Evolutionary conservation across 2,329 filamentous ascomycete species (phyloP), one percentile per base, ranked within the genome.

Genomic region (Trichoderma asperellum): DNA sequence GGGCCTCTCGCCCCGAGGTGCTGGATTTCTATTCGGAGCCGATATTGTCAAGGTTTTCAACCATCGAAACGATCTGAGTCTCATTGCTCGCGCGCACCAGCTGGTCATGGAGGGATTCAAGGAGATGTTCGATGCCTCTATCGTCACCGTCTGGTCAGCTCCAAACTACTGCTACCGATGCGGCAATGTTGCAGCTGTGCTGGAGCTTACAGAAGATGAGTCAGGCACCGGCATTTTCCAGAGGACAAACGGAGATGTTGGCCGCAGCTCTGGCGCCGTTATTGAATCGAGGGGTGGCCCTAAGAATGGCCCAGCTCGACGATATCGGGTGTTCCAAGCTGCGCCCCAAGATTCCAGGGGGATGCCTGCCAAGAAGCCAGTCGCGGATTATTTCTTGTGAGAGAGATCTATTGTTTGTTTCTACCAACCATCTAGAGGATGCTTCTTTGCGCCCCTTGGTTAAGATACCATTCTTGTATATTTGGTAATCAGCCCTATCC

Each of bases 91-190:
- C 68, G 96, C 96, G 0, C 96, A 99, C 78, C 96, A 99, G 80
- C 89, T 99, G 27, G 96, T 99, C 73, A 99, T 98, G 96, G 96
- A 99, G 79, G 96, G 96, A 0, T 99, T 97, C 81, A 98, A 98
- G 82, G 96, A 98, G 79, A 98, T 98, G 94, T 99, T 98, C 77
- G 93, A 97, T 77, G 91, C 90, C 16, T 93, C 90, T 59, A 97
- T 99, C 72, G 96, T 98, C 53, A 99, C 96, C 0, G 96, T 99
- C n/a, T 99, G 96, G 95, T 96, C 92, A 0, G 94, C 94, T 11
- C 94, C 94, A 0, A 97, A 97, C 79, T 97, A 97, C 84, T 97
- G 94, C 82, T 97, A 97, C 82, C 89, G 93, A 72, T 97, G 94
- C 77, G 94, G 94, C 67, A 98, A 98, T 76, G 94, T 99, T 14